Evolutionary conservation across 176 grass and related monocot genomes (phyloP), one percentile per base, ranked within the genome.

Genomic region (Eremochloa ophiuroides): DNA sequence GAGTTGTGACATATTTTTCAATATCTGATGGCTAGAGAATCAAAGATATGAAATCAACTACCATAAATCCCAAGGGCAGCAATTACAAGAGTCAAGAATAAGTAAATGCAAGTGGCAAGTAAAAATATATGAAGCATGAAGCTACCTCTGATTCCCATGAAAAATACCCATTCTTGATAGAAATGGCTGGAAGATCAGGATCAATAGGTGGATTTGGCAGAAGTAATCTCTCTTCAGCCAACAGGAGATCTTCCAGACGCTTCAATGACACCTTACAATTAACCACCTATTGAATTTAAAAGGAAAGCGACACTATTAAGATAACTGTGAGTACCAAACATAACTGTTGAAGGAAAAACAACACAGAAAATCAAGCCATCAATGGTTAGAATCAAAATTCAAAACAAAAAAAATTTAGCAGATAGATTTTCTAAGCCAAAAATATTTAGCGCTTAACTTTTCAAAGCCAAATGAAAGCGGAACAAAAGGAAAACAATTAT

Each of bases 241-340:
- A 84, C 35, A 99, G 84, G 53, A 90, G 79, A 48, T 99, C 96
- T 69, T 99, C 96, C 17, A 99, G 69, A 80, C 96, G 93, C 86
- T 95, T 91, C 76, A 99, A 42, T 85, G 96, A 99, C 29, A 99
- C 93, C 66, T 90, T 95, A 81, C 88, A 90, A 88, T 99, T 99
- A 70, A 99, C 96, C 68, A 99, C 96, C 96, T 99, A 78, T 66
- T 68, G 71, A 85, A 67, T 76, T 78, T 30, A 66, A 63, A 87
- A 23, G 12, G 17, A 73, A 77, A 62, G 66, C 44, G 71, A 65
- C 12, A 81, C 40, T 15, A 44, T 30, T 61, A 77, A 90, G 74
- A 16, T 51, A 68, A 78, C 59, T 12, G 65, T 46, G 27, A 60
- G 10, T 68, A 60, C 28, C 11, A 38, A 59, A 82, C 2, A 59